phyloP scores from a whole-genome alignment of 202 grass and related monocot genomes.

The Zoysia matrella region DNA sequence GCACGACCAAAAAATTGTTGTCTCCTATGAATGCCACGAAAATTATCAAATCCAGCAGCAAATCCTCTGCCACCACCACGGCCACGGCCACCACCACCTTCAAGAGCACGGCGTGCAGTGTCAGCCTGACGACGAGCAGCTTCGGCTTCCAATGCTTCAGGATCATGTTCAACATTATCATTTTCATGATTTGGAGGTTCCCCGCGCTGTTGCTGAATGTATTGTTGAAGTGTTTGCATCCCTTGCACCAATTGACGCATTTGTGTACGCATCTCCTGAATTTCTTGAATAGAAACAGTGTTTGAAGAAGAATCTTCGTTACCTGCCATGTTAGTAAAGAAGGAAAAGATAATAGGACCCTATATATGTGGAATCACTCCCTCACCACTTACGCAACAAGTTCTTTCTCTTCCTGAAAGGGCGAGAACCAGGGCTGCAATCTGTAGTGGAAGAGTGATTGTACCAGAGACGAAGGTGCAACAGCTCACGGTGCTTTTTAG shows the following conservation, averaged over 20 bases:
- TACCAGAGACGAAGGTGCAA: background rate
- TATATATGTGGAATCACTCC: background rate
- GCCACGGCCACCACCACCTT: background rate
- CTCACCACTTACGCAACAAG: no score
- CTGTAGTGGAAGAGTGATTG: slow-evolving; percentile 15
- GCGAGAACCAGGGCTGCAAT: background rate
- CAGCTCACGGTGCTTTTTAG: background rate
- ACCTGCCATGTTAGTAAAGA: background rate
- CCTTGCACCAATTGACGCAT: no score
- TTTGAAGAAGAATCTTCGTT: background rate
- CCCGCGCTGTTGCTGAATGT: no score
- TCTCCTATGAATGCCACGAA: background rate
- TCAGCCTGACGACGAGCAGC: background rate
- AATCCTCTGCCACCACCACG: background rate
- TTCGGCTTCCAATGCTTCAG: background rate
- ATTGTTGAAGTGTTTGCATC: no score
- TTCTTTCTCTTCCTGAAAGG: background rate
- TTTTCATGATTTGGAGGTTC: no score
- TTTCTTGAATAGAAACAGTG: no score
- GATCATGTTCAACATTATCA: background rate
- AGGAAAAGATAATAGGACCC: background rate
- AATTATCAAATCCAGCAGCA: background rate
- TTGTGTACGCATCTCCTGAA: no score
- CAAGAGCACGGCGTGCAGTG: background rate
- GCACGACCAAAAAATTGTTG: background rate